These are phyloP conservation scores for Syzygium malaccense DNA, from an alignment of 441 rosid genomes.

Conservation along the genomic window DNA sequence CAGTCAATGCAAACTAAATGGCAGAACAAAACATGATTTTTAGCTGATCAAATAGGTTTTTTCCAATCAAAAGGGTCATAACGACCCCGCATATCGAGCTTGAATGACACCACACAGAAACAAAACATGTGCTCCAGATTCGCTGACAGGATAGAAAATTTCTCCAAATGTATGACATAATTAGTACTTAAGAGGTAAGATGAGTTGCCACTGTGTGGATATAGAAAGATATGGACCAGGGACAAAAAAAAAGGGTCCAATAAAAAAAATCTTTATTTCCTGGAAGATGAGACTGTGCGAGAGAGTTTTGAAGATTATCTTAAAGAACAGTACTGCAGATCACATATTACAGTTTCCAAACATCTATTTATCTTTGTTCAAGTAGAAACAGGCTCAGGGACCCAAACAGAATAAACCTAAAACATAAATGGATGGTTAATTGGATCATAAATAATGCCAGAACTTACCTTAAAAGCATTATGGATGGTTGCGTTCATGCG, in stretches of 20 bases:
- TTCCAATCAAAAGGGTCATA: not conserved
- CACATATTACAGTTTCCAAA: not conserved
- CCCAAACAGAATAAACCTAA: not conserved
- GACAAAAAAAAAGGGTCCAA: not conserved
- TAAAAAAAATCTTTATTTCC: not conserved
- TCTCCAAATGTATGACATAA: not conserved
- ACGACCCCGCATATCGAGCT: not conserved
- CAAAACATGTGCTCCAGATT: not conserved
- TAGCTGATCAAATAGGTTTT: not conserved
- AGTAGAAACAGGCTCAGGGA: not conserved
- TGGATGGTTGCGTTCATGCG: conserved; percentile 56
- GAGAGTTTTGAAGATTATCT: not conserved
- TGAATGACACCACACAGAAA: not conserved
- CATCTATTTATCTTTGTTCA: not conserved
- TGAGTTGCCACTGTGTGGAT: not conserved
- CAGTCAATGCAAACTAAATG: not conserved
- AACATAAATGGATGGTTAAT: not conserved
- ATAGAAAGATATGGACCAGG: not conserved
- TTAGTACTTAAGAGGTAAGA: not conserved
- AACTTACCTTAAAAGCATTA: conserved; percentile 78
- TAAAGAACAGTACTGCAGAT: not conserved
- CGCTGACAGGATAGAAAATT: not conserved
- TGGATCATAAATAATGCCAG: not conserved
- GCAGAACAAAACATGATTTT: not conserved
- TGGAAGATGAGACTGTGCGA: not conserved